Percentiles rank a stretch among this genome's conserved stretches.
Evolutionary conservation across 169 alveolate species (phyloP).

Genomic region (Plasmodium cynomolgi): DNA sequence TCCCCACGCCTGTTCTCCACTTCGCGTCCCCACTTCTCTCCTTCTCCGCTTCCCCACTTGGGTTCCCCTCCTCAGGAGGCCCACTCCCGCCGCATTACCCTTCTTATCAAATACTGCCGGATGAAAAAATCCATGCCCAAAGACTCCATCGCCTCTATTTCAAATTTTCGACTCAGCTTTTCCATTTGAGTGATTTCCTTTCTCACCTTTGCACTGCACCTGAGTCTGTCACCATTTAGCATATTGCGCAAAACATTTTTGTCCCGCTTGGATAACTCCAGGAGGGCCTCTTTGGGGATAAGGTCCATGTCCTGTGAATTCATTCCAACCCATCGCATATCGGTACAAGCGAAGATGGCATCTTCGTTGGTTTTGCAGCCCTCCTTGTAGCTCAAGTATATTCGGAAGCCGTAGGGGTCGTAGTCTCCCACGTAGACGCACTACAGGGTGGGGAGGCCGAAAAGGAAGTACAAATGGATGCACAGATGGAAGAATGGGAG

Average conservation of each 20-base stretch:
- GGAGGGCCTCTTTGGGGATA: constrained; percentile 49
- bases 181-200: constrained; percentile 44
- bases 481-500: not conserved
- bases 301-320: constrained; percentile 40
- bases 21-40: not conserved
- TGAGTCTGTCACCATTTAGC: constrained; percentile 26
- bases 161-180: constrained; percentile 33
- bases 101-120: constrained; percentile 24
- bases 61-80: not conserved
- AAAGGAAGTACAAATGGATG: not conserved
- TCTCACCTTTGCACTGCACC: constrained; percentile 16
- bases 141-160: constrained; percentile 77
- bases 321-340: constrained; percentile 78
- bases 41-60: too few species aligned
- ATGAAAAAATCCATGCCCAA: constrained; percentile 59
- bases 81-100: constrained; percentile 43
- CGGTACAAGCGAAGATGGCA: constrained; percentile 10
- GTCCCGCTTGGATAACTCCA: constrained; percentile 59
- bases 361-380: constrained; percentile 21
- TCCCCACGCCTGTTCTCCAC: not conserved
- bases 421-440: constrained; percentile 79
- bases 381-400: constrained; percentile 68
- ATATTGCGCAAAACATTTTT: constrained; percentile 59
- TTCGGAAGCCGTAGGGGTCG: constrained; percentile 80
- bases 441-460: not conserved